phyloP scores from a whole-genome alignment of 2,329 filamentous ascomycete genomes.

The Catunica adiposa region DNA sequence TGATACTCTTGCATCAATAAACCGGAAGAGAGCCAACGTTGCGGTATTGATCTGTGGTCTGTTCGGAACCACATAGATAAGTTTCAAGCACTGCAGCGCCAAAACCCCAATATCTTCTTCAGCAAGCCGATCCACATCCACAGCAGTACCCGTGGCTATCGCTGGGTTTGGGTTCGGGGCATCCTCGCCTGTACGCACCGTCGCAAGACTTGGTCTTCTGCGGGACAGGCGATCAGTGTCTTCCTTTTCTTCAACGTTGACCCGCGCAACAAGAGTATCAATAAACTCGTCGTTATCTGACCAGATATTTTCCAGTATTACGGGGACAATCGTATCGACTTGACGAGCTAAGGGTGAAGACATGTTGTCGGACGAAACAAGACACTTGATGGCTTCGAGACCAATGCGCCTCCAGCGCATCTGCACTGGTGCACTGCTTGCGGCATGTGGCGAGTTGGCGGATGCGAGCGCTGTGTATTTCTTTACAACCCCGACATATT shows the following conservation, averaged over 20 bases:
- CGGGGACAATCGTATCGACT: conserved; percentile 62
- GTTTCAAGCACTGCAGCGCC: conserved; percentile 72
- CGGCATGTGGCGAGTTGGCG: conserved; percentile 36
- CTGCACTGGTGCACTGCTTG: conserved; percentile 52
- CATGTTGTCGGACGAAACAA: conserved; percentile 65
- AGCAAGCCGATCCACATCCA: conserved; percentile 74
- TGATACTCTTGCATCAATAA: conserved; percentile 46
- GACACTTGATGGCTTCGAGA: conserved; percentile 61
- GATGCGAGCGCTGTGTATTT: conserved; percentile 69
- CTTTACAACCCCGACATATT: conserved; percentile 68
- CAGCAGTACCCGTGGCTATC: conserved; percentile 62
- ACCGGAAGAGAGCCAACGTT: conserved; percentile 56
- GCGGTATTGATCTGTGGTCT: conserved; percentile 65
- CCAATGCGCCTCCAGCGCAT: conserved; percentile 64
- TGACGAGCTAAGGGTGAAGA: conserved; percentile 60
- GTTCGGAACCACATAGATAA: conserved; percentile 71
- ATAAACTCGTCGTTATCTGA: conserved; percentile 56
- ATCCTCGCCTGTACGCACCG: conserved; percentile 55
- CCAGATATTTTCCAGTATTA: conserved; percentile 76
- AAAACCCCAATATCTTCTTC: conserved; percentile 77
- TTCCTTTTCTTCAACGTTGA: conserved; percentile 49
- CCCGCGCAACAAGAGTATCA: conserved; percentile 47
- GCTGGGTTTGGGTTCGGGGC: conserved; percentile 46
- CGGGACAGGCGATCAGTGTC: conserved; percentile 47
- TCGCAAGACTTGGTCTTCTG: conserved; percentile 63